phyloP scores from a whole-genome alignment of 2,329 filamentous ascomycete species.

The Endoconidiophora laricicola region DNA sequence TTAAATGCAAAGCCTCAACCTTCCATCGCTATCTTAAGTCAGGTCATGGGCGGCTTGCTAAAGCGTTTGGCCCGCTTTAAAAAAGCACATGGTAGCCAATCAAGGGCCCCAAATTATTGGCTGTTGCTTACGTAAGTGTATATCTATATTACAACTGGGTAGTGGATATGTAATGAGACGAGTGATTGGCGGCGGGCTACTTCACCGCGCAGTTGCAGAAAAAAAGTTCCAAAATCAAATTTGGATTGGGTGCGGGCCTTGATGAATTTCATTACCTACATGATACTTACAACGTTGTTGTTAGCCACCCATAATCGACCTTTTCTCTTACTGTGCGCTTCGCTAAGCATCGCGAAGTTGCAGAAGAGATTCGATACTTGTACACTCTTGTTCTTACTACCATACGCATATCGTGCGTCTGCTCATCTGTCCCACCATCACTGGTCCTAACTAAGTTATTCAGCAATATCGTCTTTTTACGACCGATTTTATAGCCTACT shows the following conservation, averaged over 20 bases:
- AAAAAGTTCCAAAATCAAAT: conserved; percentile 8
- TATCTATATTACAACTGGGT: background rate
- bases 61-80: background rate
- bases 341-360: no score
- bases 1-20: conserved; percentile 2
- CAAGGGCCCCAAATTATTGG: background rate
- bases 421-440: background rate
- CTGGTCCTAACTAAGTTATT: no score
- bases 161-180: background rate
- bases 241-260: no score
- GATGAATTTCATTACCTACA: no score
- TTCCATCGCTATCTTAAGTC: background rate
- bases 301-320: no score
- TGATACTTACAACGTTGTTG: no score
- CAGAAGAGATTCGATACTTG: no score
- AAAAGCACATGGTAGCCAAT: conserved; percentile 3
- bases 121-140: background rate
- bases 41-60: no score
- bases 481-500: background rate
- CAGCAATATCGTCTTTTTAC: no score
- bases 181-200: background rate
- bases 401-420: background rate
- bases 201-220: conserved; percentile 5
- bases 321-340: background rate
- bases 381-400: background rate